Conservation (phyloP, 176 grass and related monocot genomes). For the barley (Hordeum vulgare) region DNA sequence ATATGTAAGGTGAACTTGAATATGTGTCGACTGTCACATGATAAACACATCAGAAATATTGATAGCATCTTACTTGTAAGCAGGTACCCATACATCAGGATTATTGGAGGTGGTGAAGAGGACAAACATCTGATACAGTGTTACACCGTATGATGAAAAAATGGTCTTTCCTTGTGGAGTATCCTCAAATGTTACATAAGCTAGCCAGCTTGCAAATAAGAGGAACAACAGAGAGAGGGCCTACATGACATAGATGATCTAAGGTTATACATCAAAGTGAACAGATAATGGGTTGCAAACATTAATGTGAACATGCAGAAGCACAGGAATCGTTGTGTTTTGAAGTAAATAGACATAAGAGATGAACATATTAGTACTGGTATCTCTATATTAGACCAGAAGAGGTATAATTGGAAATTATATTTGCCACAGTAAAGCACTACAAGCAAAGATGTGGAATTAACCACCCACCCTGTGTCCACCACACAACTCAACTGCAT, state of each 20-base stretch:
- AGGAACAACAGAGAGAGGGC: constrained; percentile 83
- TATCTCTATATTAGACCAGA: constrained; percentile 6
- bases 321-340: background rate
- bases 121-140: constrained; percentile 96
- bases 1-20: constrained; percentile 6
- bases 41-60: constrained; percentile 27
- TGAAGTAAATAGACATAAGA: background rate
- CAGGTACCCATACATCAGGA: constrained; percentile 97
- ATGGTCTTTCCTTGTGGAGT: constrained; percentile 71
- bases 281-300: background rate
- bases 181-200: constrained; percentile 95
- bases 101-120: constrained; percentile 99
- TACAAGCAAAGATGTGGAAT: background rate
- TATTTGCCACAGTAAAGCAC: background rate
- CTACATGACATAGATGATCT: constrained; percentile 22
- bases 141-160: constrained; percentile 71
- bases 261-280: constrained; percentile 22
- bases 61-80: constrained; percentile 79
- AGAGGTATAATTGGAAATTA: background rate
- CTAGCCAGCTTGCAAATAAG: constrained; percentile 94
- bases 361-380: background rate
- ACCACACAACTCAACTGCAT: background rate
- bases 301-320: constrained; percentile 13
- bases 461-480: background rate
- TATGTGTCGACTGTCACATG: constrained; percentile 23